Percentiles rank a stretch among this genome's conserved stretches.
phyloP scores from a whole-genome alignment of 805 yeast species.

The Maudiozyma pseudohumilis region DNA sequence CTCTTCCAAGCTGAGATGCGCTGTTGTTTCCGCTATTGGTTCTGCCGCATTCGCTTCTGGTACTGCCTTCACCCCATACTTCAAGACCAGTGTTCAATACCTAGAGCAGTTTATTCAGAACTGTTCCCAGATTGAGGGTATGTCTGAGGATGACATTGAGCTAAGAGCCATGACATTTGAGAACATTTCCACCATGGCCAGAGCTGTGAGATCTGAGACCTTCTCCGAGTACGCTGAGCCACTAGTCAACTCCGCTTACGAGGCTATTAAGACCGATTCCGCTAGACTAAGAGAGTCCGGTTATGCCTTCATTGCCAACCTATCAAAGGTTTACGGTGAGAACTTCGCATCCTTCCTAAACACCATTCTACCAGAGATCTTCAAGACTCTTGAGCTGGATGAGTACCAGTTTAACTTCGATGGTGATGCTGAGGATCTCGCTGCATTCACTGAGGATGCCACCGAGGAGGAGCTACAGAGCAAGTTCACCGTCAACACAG shows the following conservation, averaged over 20 bases:
- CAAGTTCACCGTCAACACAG: conserved; percentile 81
- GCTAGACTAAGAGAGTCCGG: conserved; percentile 90
- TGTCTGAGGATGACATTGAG: conserved; percentile 83
- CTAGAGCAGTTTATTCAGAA: conserved; percentile 74
- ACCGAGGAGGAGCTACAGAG: conserved; percentile 57
- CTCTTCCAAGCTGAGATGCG: conserved; percentile 60
- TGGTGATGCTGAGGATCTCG: conserved; percentile 39
- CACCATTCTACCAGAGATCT: conserved; percentile 73
- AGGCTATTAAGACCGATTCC: conserved; percentile 64
- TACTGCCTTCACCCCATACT: conserved; percentile 75
- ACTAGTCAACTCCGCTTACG: conserved; percentile 77
- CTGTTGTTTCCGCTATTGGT: conserved; percentile 90
- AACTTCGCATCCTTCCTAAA: conserved; percentile 82
- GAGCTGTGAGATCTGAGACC: conserved; percentile 89
- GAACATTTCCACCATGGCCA: conserved; percentile 87
- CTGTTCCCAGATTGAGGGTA: conserved; percentile 58
- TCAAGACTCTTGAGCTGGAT: conserved; percentile 74
- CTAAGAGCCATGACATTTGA: conserved; percentile 88
- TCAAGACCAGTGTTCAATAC: conserved; percentile 66
- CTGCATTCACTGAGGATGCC: conserved; percentile 36
- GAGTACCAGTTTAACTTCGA: conserved; percentile 65
- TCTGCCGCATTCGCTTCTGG: conserved; percentile 96
- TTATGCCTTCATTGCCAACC: conserved; percentile 81
- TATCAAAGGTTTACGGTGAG: conserved; percentile 90
- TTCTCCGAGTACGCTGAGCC: conserved; percentile 83